Evolutionary conservation across 164 flowering plant genomes (phyloP).

Genomic region (Magnolia sinica): DNA sequence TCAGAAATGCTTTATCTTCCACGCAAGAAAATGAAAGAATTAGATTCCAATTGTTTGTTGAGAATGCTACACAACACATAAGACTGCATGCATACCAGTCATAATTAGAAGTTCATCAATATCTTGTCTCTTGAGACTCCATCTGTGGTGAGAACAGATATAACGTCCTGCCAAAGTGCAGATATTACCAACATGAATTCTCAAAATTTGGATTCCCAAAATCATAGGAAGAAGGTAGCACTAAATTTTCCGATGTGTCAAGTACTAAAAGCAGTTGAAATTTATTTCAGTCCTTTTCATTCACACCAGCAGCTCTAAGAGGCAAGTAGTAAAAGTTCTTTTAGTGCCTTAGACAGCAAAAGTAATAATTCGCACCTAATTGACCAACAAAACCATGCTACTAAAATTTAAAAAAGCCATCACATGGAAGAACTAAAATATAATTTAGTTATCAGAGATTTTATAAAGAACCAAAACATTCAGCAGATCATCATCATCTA

Average conservation of each 20-base stretch:
- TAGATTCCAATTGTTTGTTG: background rate
- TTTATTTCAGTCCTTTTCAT: background rate
- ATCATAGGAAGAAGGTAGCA: background rate
- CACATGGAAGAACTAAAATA: too few species aligned
- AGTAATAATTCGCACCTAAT: too few species aligned
- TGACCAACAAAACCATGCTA: too few species aligned
- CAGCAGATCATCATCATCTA: too few species aligned
- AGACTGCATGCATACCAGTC: background rate
- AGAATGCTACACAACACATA: conserved; percentile 32
- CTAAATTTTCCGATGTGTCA: too few species aligned
- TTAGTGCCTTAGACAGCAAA: background rate
- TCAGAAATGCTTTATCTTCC: conserved; percentile 15
- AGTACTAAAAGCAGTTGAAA: too few species aligned
- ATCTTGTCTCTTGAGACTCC: conserved; percentile 75
- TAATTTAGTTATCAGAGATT: too few species aligned
- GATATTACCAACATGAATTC: background rate
- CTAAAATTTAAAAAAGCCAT: too few species aligned
- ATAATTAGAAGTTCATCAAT: conserved; percentile 64
- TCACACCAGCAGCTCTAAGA: background rate
- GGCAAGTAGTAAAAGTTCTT: background rate
- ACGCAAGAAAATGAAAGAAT: conserved; percentile 4
- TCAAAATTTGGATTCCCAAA: background rate
- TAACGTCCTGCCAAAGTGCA: conserved; percentile 62
- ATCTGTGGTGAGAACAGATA: conserved; percentile 59
- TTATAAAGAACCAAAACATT: too few species aligned